Conservation (phyloP, 495 filamentous ascomycete species). For the Paragyromitra xinjiangensis region DNA sequence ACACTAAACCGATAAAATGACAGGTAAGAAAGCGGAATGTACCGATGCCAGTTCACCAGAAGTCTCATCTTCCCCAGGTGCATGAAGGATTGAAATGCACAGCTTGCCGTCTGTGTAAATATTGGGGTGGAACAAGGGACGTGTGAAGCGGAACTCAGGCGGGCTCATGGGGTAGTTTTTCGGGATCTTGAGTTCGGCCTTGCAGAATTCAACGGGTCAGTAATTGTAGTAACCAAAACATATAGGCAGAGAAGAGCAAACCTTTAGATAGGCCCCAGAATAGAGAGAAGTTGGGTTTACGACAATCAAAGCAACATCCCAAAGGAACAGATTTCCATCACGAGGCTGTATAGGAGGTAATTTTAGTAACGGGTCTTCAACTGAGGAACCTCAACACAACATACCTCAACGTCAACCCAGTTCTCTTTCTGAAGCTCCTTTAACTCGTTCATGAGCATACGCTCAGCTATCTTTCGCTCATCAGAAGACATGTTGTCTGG, state of each 20-base stretch:
- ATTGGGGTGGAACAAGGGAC: conserved; percentile 89
- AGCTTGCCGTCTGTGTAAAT: conserved; percentile 88
- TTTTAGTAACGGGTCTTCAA: conserved; percentile 6
- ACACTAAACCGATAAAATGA: conserved; percentile 2
- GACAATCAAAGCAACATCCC: conserved; percentile 88
- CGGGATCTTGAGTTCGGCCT: conserved; percentile 85
- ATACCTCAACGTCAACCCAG: conserved; percentile 89
- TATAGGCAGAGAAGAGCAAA: conserved; percentile 47
- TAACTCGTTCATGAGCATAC: conserved; percentile 89
- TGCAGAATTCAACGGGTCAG: conserved; percentile 20
- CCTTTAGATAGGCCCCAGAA: conserved; percentile 90
- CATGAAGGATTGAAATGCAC: conserved; percentile 96
- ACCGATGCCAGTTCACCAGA: conserved; percentile 82
- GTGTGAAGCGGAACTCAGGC: conserved; percentile 88
- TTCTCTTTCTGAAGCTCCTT: conserved; percentile 82
- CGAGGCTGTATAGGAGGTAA: conserved; percentile 61
- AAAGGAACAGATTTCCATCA: conserved; percentile 81
- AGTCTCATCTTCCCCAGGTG: conserved; percentile 88
- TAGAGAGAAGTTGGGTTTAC: conserved; percentile 90
- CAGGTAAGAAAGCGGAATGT: conserved; percentile 21
- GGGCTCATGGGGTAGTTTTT: conserved; percentile 89
- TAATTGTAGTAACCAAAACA: conserved; percentile 17
- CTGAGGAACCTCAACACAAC: conserved; percentile 57
- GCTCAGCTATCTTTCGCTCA: conserved; percentile 67
- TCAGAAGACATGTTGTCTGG: conserved; percentile 51